Evolutionary conservation across 108 stramenopile species (phyloP), one percentile per base, ranked within the genome.

Genomic region (Chaetoceros tenuissimus): DNA sequence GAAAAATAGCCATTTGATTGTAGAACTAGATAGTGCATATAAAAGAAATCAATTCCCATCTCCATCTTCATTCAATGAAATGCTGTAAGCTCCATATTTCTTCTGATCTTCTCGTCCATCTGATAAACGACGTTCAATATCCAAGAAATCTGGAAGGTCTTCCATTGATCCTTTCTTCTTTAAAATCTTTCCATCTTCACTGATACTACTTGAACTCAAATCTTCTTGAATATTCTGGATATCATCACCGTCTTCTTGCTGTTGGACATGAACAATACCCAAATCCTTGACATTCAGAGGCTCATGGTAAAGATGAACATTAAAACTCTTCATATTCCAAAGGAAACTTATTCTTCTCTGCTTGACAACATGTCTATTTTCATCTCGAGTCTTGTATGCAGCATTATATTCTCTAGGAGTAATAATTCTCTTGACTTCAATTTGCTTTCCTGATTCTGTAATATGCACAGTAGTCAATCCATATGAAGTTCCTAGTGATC

Each of bases 401-500:
- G 86, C 63, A 24, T 50, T 49, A 57, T 94, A 94, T 59, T 94
- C 92, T 24, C 92, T 64, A 49, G 67, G 68, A 8, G 73, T 77
- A 27, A 91, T 87, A 53, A 87, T 83, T 26, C 89, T 68, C 55
- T 94, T 94, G 22, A 67, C 69, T 64, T 94, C 92, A 51, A 90
- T 75, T 8, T 57, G 46, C 66, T 87, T 63, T 40, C 84, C 86
- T 16, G 71, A 72, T 13, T 40, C 48, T 20, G 69, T 74, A 19
- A 55, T 63, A 58, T 75, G 63, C 7, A 81, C 80, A n/a, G 68
- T 74, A n/a, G 92, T 93, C 24, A 72, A 57, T 22, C 88, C 87
- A 70, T 88, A 84, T 1, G 80, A 76, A 3, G 76, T 62, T 18
- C 83, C 82, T 22, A 61, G 34, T 10, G 29, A 31, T 51, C 54